Conservation (phyloP, 345 rosid species). For the Gossypium australe region DNA sequence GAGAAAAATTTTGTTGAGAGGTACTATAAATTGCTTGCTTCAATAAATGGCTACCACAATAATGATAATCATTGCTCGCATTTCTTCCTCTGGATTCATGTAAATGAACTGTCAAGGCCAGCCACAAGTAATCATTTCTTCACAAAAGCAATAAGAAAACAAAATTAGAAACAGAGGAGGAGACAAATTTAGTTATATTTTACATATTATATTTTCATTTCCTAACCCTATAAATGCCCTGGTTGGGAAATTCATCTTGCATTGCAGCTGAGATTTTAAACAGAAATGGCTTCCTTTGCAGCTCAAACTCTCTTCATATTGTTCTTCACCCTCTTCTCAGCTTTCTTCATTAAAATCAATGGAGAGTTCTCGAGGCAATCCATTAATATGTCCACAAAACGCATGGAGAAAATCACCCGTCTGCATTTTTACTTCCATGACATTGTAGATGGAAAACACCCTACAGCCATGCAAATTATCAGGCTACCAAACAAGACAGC, state of each 20-base stretch:
- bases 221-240: background rate
- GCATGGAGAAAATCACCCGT: slow-evolving; percentile 11
- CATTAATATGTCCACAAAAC: slow-evolving; percentile 9
- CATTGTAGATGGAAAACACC: slow-evolving; percentile 15
- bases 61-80: too few species aligned
- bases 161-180: too few species aligned
- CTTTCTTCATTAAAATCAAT: background rate
- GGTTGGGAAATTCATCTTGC: background rate
- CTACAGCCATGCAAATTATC: slow-evolving; percentile 12
- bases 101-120: too few species aligned
- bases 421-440: slow-evolving; percentile 31
- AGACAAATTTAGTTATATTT: too few species aligned
- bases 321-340: slow-evolving; percentile 6
- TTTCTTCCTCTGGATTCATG: too few species aligned
- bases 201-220: too few species aligned
- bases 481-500: slow-evolving; percentile 5
- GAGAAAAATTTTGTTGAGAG: too few species aligned
- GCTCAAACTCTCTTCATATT: background rate
- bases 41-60: too few species aligned
- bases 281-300: background rate
- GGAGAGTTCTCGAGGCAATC: background rate
- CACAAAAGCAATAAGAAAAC: too few species aligned
- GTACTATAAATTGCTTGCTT: too few species aligned
- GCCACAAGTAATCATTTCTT: too few species aligned
- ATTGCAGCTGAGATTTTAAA: background rate